phyloP scores from a whole-genome alignment of 805 yeast genomes.

The Maudiozyma bulderi region DNA sequence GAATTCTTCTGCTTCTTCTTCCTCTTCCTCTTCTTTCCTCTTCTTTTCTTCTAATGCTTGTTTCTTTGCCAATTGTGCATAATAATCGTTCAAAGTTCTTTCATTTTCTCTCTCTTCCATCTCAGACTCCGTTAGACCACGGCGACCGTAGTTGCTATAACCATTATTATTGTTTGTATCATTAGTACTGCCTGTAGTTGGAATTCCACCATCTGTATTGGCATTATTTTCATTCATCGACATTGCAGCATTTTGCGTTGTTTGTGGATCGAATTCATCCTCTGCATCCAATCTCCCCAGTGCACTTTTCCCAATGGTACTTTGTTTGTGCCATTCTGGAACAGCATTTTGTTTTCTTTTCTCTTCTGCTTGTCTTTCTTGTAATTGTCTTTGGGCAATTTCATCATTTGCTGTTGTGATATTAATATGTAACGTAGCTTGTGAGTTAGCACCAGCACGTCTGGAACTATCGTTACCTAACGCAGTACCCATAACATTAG shows the following conservation, averaged over 20 bases:
- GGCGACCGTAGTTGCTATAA: slow-evolving; percentile 11
- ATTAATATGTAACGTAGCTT: slow-evolving; percentile 82
- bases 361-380: slow-evolving; percentile 57
- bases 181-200: neutral
- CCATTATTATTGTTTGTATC: neutral
- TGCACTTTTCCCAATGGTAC: slow-evolving; percentile 71
- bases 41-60: slow-evolving; percentile 54
- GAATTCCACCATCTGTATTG: neutral
- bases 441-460: slow-evolving; percentile 52
- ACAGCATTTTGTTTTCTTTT: slow-evolving; percentile 83
- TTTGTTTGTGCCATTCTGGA: slow-evolving; percentile 92
- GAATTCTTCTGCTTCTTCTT: slow-evolving; percentile 39
- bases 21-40: slow-evolving; percentile 37
- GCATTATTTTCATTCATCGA: slow-evolving; percentile 10
- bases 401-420: slow-evolving; percentile 83
- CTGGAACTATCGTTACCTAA: slow-evolving; percentile 34
- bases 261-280: slow-evolving; percentile 32
- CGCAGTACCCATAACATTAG: slow-evolving; percentile 18
- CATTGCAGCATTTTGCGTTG: slow-evolving; percentile 15
- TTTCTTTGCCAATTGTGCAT: slow-evolving; percentile 63
- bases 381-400: slow-evolving; percentile 53
- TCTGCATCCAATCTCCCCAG: slow-evolving; percentile 47
- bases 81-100: slow-evolving; percentile 65
- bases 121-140: slow-evolving; percentile 27
- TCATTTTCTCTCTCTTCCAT: slow-evolving; percentile 58